Evolutionary conservation across 345 rosid species (phyloP), one percentile per base, ranked within the genome.

Genomic region (Pistacia atlantica): DNA sequence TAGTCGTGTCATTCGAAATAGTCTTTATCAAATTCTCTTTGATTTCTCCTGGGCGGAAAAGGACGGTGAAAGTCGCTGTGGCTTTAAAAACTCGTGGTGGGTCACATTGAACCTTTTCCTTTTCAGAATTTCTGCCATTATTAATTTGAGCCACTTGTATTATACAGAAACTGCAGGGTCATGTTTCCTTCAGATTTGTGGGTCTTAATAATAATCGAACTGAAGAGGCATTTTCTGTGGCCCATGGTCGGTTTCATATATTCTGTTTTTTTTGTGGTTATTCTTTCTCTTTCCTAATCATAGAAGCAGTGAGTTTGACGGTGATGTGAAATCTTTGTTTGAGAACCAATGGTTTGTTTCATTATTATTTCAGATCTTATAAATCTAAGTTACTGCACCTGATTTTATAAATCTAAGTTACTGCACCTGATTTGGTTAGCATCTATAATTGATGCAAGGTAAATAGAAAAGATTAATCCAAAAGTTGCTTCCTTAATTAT

Each of bases 231-330:
- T 25, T 71, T 59, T 38, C 17, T 11, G 9, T 73, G 76, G 76
- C 33, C 76, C 77, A 64, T n/a, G 69, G 49, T 33, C 51, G 61
- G 77, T 51, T 49, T 48, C 68, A 3, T 45, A 5, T 52, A 55
- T 10, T 6, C 6, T 8, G 2, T 49, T 45, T 25, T 22, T 61
- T 46, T 52, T 52, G 56, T 49, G 69, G 49, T 12, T 74, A 69
- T 38, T 11, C 17, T 64, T 25, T 7, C 6, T 16, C 11, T 17
- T 3, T 59, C 68, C 59, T 68, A 6, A 58, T 10, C 7, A 17
- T 37, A 3, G 46, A 61, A 28, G 11, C 5, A 25, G 0, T 25
- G 4, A 3, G 37, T 25, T 35, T 8, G 25, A 13, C 0, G 38
- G 75, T 58, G 55, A 58, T 71, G 75, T 22, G 11, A 20, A 35